Evolutionary conservation across 805 yeast genomes (phyloP).

Genomic region (Wickerhamomyces chaumierensis): DNA sequence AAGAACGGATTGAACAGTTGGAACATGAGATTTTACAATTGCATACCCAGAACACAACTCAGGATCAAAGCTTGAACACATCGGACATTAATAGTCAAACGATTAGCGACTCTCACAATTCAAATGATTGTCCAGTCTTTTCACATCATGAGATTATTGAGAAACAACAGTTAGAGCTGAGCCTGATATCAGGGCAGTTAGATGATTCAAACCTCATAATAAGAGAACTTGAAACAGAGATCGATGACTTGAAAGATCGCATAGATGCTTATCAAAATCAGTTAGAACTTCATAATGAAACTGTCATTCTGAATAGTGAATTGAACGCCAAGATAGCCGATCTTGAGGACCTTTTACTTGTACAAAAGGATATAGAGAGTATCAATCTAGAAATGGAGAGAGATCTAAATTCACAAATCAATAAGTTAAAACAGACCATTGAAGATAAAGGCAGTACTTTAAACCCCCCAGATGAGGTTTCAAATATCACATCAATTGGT

Average conservation of each 20-base stretch:
- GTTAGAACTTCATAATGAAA: no score
- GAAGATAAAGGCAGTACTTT: slow-evolving; percentile 3
- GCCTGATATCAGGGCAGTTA: slow-evolving; percentile 6
- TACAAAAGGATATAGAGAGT: slow-evolving; percentile 38
- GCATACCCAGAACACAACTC: no score
- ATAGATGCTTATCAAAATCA: no score
- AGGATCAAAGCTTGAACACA: no score
- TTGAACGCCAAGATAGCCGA: slow-evolving; percentile 31
- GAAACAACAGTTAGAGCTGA: no score
- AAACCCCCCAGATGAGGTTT: no score
- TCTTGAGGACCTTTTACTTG: slow-evolving; percentile 35
- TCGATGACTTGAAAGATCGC: slow-evolving; percentile 20
- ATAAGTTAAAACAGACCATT: slow-evolving; percentile 11
- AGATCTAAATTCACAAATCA: slow-evolving; percentile 30
- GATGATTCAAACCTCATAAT: slow-evolving; percentile 10
- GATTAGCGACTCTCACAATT: no score
- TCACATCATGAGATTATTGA: no score
- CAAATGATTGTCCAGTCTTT: no score
- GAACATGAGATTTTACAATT: slow-evolving; percentile 15
- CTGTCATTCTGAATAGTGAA: slow-evolving; percentile 18
- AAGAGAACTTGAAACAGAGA: slow-evolving; percentile 17
- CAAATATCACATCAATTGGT: no score
- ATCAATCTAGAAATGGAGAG: slow-evolving; percentile 30
- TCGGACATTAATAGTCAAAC: no score
- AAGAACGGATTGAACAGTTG: slow-evolving; percentile 25